phyloP scores from a whole-genome alignment of 2,329 filamentous ascomycete species.

The Paracorniculantispora psalliotae region DNA sequence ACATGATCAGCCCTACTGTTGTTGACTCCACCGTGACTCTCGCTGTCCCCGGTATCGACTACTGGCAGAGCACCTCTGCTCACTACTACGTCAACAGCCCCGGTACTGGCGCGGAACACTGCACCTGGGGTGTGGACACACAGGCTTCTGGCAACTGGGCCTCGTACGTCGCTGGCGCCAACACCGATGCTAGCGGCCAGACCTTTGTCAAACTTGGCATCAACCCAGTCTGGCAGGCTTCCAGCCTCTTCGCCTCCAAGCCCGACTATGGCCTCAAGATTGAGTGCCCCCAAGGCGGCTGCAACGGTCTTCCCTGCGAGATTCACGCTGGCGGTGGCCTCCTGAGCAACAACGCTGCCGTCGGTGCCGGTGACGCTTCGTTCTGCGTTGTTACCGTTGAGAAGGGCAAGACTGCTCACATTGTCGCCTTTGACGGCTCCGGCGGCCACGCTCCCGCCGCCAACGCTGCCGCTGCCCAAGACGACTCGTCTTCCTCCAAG shows the following conservation, averaged over 20 bases:
- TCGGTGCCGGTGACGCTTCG: slow-evolving; percentile 61
- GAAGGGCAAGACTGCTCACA: slow-evolving; percentile 59
- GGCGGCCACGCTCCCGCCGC: slow-evolving; percentile 16
- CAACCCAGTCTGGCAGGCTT: slow-evolving; percentile 67
- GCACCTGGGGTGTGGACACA: slow-evolving; percentile 63
- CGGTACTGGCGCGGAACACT: slow-evolving; percentile 58
- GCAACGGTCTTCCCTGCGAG: slow-evolving; percentile 69
- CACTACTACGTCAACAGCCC: slow-evolving; percentile 80
- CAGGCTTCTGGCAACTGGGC: slow-evolving; percentile 70
- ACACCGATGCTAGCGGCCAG: slow-evolving; percentile 57
- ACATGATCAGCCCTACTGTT: slow-evolving; percentile 76
- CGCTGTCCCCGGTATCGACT: slow-evolving; percentile 63
- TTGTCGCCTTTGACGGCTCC: slow-evolving; percentile 52
- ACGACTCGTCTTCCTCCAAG: slow-evolving; percentile 8
- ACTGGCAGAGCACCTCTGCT: slow-evolving; percentile 69
- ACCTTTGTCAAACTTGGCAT: slow-evolving; percentile 73
- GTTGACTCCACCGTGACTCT: slow-evolving; percentile 54
- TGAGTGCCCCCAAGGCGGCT: slow-evolving; percentile 59
- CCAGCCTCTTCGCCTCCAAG: slow-evolving; percentile 48
- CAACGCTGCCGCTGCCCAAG: slow-evolving; percentile 17
- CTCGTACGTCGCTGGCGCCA: slow-evolving; percentile 71
- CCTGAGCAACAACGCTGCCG: slow-evolving; percentile 45
- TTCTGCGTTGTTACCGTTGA: slow-evolving; percentile 77
- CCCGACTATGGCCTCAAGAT: slow-evolving; percentile 67
- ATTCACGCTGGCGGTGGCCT: slow-evolving; percentile 64